Conservation (phyloP, 805 yeast genomes). For the Ogataea dorogensis region DNA sequence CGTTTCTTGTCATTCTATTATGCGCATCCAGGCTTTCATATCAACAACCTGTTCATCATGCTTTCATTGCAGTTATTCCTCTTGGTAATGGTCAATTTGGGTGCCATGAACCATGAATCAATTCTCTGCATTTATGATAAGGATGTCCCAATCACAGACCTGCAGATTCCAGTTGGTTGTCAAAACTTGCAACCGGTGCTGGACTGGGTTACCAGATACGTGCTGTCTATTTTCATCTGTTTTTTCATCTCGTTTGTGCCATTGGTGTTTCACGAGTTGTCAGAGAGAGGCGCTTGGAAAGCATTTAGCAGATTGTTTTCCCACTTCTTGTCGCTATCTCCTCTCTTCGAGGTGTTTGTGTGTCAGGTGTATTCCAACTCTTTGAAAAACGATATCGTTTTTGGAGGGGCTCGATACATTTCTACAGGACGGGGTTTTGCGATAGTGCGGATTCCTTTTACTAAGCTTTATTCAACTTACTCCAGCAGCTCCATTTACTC, state of each 20-base stretch:
- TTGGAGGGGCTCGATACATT: constrained; percentile 91
- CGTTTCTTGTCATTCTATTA: constrained; percentile 89
- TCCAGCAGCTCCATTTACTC: constrained; percentile 73
- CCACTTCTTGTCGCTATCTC: constrained; percentile 81
- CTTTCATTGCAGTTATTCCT: constrained; percentile 85
- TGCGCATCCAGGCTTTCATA: constrained; percentile 96
- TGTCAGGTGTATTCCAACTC: constrained; percentile 90
- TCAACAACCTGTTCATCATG: constrained; percentile 85
- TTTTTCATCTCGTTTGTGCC: constrained; percentile 92
- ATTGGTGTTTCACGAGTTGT: constrained; percentile 77
- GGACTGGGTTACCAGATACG: constrained; percentile 87
- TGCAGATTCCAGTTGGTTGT: constrained; percentile 78
- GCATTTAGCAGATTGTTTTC: constrained; percentile 67
- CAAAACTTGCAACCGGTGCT: constrained; percentile 82
- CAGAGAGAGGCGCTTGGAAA: constrained; percentile 81
- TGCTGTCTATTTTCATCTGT: constrained; percentile 86
- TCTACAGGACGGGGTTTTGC: constrained; percentile 96
- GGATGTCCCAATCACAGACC: constrained; percentile 68
- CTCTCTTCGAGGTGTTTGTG: constrained; percentile 91
- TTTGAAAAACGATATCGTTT: constrained; percentile 67
- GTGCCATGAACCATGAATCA: constrained; percentile 72
- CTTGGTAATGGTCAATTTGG: constrained; percentile 74
- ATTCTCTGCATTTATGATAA: constrained; percentile 65
- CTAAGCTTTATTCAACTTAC: constrained; percentile 71
- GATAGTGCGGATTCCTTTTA: constrained; percentile 72